These are phyloP conservation scores for Sarcodon aspratus DNA, from an alignment of 768 basidiomycete species.

Conservation along the genomic window DNA sequence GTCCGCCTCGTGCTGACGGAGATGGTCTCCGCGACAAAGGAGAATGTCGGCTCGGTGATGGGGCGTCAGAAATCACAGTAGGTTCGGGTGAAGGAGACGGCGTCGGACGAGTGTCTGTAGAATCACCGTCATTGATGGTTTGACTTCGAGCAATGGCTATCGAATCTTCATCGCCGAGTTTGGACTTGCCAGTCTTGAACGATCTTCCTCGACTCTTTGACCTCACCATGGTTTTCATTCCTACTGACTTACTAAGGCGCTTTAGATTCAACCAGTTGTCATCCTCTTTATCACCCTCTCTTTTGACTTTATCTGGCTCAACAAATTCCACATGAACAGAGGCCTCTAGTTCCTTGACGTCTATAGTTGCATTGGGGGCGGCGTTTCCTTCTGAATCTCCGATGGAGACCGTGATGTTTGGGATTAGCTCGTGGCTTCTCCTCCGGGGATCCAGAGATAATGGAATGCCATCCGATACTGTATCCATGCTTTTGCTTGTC, in stretches of 20 bases:
- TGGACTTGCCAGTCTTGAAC: neutral
- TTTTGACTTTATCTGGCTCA: constrained; percentile 13
- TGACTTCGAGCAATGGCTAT: no score
- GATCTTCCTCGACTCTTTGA: neutral
- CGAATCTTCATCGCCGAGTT: no score
- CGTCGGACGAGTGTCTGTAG: no score
- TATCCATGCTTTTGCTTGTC: constrained; percentile 19
- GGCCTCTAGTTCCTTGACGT: neutral
- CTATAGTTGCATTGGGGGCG: neutral
- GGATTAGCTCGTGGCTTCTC: constrained; percentile 28
- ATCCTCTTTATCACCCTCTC: constrained; percentile 24
- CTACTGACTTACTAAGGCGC: constrained; percentile 50
- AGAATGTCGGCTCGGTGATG: neutral
- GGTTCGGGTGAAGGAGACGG: no score
- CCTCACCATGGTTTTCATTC: constrained; percentile 27
- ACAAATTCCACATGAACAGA: constrained; percentile 23
- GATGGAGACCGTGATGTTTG: neutral
- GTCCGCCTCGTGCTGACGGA: neutral
- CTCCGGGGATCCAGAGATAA: constrained; percentile 24
- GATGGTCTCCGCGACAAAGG: neutral
- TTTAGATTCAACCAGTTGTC: constrained; percentile 55
- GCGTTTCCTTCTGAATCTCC: neutral
- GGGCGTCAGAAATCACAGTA: neutral
- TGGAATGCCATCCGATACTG: constrained; percentile 24
- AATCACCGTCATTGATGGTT: no score